phyloP scores from a whole-genome alignment of 495 filamentous ascomycete species.

The Aspergillus sparsus region DNA sequence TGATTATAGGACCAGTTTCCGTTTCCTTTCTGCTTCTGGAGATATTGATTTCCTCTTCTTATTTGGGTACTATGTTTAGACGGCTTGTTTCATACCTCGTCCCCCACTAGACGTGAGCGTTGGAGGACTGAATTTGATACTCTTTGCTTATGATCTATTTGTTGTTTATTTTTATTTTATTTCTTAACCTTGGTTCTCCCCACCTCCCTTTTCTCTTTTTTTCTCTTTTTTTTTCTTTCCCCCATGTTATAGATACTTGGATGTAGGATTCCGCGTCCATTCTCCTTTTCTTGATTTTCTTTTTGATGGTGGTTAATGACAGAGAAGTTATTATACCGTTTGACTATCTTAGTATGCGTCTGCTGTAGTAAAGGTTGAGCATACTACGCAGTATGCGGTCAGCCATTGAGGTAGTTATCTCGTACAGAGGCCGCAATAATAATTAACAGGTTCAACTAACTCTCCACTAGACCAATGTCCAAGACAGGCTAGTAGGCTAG shows the following conservation, averaged over 20 bases:
- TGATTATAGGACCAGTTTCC: conserved; percentile 18
- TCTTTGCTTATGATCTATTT: background rate
- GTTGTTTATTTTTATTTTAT: conserved; percentile 12
- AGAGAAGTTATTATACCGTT: background rate
- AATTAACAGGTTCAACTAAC: too few relatives aligned
- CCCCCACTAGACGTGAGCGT: conserved; percentile 27
- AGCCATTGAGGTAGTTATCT: too few relatives aligned
- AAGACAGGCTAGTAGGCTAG: too few relatives aligned
- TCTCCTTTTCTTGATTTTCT: background rate
- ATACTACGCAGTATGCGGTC: background rate
- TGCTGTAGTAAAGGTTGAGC: background rate
- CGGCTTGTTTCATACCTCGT: conserved; percentile 32
- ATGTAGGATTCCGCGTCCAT: background rate
- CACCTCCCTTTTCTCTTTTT: background rate
- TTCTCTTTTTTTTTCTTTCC: background rate
- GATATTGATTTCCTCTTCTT: conserved; percentile 24
- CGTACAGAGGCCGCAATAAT: too few relatives aligned
- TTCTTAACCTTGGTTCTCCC: conserved; percentile 4
- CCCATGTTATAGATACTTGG: background rate
- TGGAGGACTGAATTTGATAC: conserved; percentile 28
- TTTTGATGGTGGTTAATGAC: background rate
- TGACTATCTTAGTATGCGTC: too few relatives aligned
- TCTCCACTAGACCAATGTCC: too few relatives aligned
- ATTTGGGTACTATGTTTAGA: conserved; percentile 30
- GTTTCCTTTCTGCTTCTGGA: conserved; percentile 23